Percentiles rank a stretch among this genome's conserved stretches.
These are phyloP conservation scores for Wickerhamomyces queroliae DNA, from an alignment of 805 yeast genomes.

Conservation along the genomic window DNA sequence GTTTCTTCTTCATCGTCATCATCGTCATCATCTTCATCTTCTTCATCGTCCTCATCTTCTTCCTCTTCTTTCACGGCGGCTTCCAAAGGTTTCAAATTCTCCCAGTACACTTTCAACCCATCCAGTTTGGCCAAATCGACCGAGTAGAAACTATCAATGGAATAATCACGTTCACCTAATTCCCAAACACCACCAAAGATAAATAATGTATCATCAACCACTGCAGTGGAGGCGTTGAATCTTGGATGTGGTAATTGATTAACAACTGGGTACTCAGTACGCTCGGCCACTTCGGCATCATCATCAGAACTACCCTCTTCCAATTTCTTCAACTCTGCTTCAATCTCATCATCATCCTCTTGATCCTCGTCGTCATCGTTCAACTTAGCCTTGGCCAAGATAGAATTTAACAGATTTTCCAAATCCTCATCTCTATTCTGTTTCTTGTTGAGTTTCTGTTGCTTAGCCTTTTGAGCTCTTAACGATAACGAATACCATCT, in stretches of 20 bases:
- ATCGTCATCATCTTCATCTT: slow-evolving; percentile 66
- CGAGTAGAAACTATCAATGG: slow-evolving; percentile 79
- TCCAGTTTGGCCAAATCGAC: slow-evolving; percentile 82
- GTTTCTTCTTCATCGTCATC: slow-evolving; percentile 50
- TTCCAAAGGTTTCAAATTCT: slow-evolving; percentile 57
- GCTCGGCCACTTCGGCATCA: slow-evolving; percentile 3
- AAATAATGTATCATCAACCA: slow-evolving; percentile 75
- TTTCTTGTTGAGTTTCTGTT: slow-evolving; percentile 38
- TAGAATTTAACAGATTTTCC: slow-evolving; percentile 72
- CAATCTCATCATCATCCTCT: slow-evolving; percentile 38
- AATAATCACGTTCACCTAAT: slow-evolving; percentile 77
- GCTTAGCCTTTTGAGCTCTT: slow-evolving; percentile 54
- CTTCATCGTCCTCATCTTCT: slow-evolving; percentile 58
- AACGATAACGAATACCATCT: slow-evolving; percentile 78
- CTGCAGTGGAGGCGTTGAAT: slow-evolving; percentile 81
- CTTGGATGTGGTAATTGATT: slow-evolving; percentile 79
- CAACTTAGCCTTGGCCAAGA: slow-evolving; percentile 67
- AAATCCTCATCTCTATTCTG: slow-evolving; percentile 53
- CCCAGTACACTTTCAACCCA: slow-evolving; percentile 89
- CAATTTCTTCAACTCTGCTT: slow-evolving; percentile 41
- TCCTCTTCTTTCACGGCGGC: slow-evolving; percentile 51
- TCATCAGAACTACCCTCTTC: slow-evolving; percentile 17
- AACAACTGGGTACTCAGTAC: slow-evolving; percentile 34
- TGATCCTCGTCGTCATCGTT: slow-evolving; percentile 35
- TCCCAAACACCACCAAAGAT: slow-evolving; percentile 93